Base-by-base conservation (phyloP, 495 filamentous ascomycete genomes). In the Aspergillus nidulans region DNA sequence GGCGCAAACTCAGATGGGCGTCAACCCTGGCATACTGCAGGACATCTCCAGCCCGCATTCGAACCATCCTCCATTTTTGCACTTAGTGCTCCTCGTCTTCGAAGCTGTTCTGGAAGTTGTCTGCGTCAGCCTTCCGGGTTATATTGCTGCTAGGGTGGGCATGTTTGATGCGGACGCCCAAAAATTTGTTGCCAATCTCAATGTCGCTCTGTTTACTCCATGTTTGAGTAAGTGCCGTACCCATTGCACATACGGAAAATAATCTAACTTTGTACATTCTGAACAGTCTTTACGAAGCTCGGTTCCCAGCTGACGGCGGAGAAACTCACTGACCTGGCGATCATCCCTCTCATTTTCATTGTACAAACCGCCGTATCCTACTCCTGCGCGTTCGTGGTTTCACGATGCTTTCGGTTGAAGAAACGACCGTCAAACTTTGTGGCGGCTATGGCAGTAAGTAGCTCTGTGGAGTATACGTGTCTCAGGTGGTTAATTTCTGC, bases 61-160 rank as follows among this genome's bases (percentile, higher is more conserved):
- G 24, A 78, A 73, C 52, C 84, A 87, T 58, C 83, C 85, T 1
- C 77, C 89, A 20, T 81, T 97, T 55, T 78, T 80, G 50, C 83
- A 91, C 61, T 77, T 98, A 24, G 74, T 88, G 24, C 79, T 95
- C 7, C 83, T 98, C 34, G 92, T 98, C 54, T 96, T 96, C 64
- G 95, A 96, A 69, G 94, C 94, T 13, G 92, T 98, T 20, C 71
- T 97, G 62, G 92, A 98, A 66, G 94, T 98, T 2, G 85, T 97
- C 34, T 97, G 92, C 70, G 94, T 98, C 63, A 90, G 86, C 68
- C 71, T 96, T 54, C 95, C 95, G 1, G 94, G 94, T n/a, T 98
- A 96, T 66, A 85, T 97, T 61, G 85, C 95, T 48, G 94, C 94
- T 18, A 78, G 86, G 41, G 77, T 87, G 61, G 95, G 95, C 66